Base-by-base conservation (phyloP, 257 asterid species). In the Apocynum venetum region DNA sequence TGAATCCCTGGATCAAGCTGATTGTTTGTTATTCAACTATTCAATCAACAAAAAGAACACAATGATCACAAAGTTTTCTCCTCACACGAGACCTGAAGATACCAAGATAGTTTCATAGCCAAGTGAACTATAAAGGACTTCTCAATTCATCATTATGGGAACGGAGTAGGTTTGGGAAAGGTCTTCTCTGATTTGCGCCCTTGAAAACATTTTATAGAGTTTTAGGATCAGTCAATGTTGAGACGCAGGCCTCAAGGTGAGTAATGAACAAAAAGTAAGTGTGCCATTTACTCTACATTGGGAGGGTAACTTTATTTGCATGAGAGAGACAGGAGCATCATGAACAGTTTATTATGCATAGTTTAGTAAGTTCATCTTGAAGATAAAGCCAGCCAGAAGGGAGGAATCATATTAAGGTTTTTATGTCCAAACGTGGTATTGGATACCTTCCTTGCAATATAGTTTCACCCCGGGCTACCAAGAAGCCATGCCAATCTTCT, bases 391-490 rank as follows among this genome's bases (percentile, higher is more conserved):
- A 38, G 46, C 10, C 43, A 51, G 44, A 71, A 49, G 76, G 61
- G 79, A 85, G 70, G 93, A 82, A 88, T 85, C 81, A 55, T 52
- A 59, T n/a, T 53, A 8, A 43, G 20, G 14, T 75, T 69, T 61
- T 43, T 55, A 46, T 57, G 55, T 44, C 67, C 17, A 57, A 80
- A 78, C 59, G 67, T 53, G 36, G 59, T 38, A 40, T 4, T 80
- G 55, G 85, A 90, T 90, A 76, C 97, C 80, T 92, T 87, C 88
- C 96, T 85, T 90, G 82, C 67, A 41, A 19, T 6, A 9, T 77
- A 63, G 49, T 4, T 8, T 77, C 76, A 49, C 73, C 80, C 77
- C 55, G 35, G 35, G 47, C 48, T 38, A 72, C 67, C 84, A 83
- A 82, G 89, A 85, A 84, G 89, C 79, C 84, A 90, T 87, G 80